Conservation (phyloP, 495 filamentous ascomycete genomes). For the Penicillium parvum region DNA sequence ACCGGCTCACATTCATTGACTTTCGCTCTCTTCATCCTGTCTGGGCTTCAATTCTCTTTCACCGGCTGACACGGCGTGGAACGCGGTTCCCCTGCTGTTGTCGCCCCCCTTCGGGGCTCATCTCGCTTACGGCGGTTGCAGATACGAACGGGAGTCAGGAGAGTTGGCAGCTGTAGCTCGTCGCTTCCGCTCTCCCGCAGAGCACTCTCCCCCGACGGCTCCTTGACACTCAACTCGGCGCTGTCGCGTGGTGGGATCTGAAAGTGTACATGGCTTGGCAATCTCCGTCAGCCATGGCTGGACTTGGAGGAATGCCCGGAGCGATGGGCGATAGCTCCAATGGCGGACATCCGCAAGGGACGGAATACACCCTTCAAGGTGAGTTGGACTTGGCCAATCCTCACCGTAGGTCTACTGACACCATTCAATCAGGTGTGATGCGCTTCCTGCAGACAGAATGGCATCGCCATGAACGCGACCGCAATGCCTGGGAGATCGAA, state of each 20-base stretch:
- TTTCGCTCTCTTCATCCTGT: slow-evolving; percentile 5
- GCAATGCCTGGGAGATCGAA: slow-evolving; percentile 99
- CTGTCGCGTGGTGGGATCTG: slow-evolving; percentile 3
- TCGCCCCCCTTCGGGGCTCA: slow-evolving; percentile 13
- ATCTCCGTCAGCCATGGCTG: slow-evolving; percentile 60
- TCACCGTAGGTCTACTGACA: slow-evolving; percentile 6
- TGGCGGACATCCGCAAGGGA: slow-evolving; percentile 67
- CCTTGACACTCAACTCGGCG: neutral
- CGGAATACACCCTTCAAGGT: slow-evolving; percentile 99
- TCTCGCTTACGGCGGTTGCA: slow-evolving; percentile 19
- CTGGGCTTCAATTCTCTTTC: neutral
- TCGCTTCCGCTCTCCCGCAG: slow-evolving; percentile 1
- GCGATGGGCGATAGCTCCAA: slow-evolving; percentile 51
- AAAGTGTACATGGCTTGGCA: slow-evolving; percentile 55
- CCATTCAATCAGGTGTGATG: slow-evolving; percentile 74
- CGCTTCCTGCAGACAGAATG: slow-evolving; percentile 98
- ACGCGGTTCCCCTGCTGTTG: slow-evolving; percentile 19
- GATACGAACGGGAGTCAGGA: slow-evolving; percentile 25
- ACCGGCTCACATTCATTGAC: slow-evolving; percentile 14
- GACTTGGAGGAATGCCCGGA: slow-evolving; percentile 55
- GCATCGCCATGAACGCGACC: slow-evolving; percentile 96
- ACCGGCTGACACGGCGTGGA: slow-evolving; percentile 17
- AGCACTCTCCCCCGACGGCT: neutral
- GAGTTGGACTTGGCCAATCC: slow-evolving; percentile 16
- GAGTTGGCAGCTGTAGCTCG: slow-evolving; percentile 17